Evolutionary conservation across 1,284 basidiomycete genomes (phyloP), one percentile per base, ranked within the genome.

Genomic region (Trametes pubescens): DNA sequence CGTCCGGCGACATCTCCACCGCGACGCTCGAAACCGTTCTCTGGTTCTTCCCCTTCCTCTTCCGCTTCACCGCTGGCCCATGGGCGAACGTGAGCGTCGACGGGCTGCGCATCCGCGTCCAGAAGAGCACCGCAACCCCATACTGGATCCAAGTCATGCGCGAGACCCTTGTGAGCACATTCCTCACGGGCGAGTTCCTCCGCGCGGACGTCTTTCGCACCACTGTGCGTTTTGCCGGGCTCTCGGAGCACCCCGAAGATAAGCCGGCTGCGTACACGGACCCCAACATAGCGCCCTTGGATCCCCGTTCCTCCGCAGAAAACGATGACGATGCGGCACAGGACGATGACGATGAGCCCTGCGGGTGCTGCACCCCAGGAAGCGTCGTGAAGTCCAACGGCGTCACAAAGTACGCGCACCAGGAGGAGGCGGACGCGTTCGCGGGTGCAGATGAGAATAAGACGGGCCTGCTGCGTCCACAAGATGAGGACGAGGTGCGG

Each of bases 31-130:
- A 74, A n/a, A 67, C 72, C 29, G 72, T 74, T 21, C 61, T 80
- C 32, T 80, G 78, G 75, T 67, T 84, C 62, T 80, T 81, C 67
- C 81, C 82, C 2, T 67, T 76, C 14, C 69, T 78, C 43, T 78
- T 79, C 63, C 66, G 78, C 22, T 74, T 77, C 61, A 78, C 79
- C 9, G 73, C 76, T 4, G 78, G 79, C 0, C 74, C 80, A 0
- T 79, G 75, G 75, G 62, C 76, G 13, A 71, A 76, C 38, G 69
- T 76, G 34, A 72, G 73, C 10, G 64, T 84, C 24, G 70, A 80
- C 35, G 79, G 77, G 21, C 78, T 81, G 59, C 67, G 76, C 18
- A 70, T 81, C 35, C 75, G 72, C n/a, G 74, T 83, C 9, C 70
- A 66, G 59, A 66, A 73, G 8, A 81, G 81, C 32, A 65, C 71